These are phyloP conservation scores for Barnettozyma populi DNA, from an alignment of 805 yeast species.

Conservation along the genomic window DNA sequence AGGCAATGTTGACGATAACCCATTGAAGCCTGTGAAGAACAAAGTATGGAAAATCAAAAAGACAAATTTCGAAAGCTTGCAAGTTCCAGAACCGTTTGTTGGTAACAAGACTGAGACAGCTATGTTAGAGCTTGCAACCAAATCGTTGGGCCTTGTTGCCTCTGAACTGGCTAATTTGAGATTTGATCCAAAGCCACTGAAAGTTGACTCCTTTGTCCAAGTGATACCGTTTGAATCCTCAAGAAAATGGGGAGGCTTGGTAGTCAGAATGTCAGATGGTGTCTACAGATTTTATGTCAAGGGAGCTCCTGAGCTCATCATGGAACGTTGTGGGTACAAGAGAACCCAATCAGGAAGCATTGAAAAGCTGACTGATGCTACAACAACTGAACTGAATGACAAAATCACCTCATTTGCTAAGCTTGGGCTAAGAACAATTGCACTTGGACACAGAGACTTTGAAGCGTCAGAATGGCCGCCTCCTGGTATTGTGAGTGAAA, in stretches of 20 bases:
- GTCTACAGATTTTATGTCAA: conserved; percentile 63
- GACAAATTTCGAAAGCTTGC: conserved; percentile 6
- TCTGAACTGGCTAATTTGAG: conserved; percentile 44
- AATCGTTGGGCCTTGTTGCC: conserved; percentile 43
- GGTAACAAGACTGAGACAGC: conserved; percentile 98
- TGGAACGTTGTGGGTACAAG: conserved; percentile 49
- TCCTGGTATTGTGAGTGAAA: conserved; percentile 30
- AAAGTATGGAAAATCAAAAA: conserved; percentile 15
- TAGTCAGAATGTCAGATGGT: conserved; percentile 42
- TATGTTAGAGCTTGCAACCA: conserved; percentile 59
- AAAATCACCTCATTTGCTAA: conserved; percentile 59
- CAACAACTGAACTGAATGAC: conserved; percentile 28
- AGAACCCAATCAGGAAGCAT: conserved; percentile 28
- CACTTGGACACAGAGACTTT: conserved; percentile 78
- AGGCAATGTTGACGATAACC: conserved; percentile 22
- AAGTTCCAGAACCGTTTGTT: conserved; percentile 51
- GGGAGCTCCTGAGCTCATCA: conserved; percentile 92
- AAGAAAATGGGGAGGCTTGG: conserved; percentile 88
- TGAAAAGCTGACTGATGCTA: conserved; percentile 26
- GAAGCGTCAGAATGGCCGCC: conserved; percentile 63
- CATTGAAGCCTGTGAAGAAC: conserved; percentile 20
- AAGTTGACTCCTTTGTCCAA: conserved; percentile 48
- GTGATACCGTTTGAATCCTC: conserved; percentile 87
- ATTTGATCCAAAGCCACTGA: conserved; percentile 25
- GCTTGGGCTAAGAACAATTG: conserved; percentile 80